A percentile compares a stretch with the other conserved stretches of the same genome.
Conservation (phyloP, 805 yeast genomes). For the Maudiozyma saulgeensis region DNA sequence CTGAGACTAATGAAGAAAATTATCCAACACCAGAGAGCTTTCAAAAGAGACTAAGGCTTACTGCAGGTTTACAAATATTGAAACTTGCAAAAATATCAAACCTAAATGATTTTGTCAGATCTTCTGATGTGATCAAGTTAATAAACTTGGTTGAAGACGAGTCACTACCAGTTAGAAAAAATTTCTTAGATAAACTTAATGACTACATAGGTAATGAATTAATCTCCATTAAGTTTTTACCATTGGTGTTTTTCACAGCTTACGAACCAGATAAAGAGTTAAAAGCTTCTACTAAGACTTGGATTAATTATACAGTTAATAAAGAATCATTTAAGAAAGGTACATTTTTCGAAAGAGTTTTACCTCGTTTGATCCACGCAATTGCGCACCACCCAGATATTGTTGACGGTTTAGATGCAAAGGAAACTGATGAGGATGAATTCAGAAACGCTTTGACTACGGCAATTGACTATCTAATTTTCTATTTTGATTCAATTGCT, state of each 20-base stretch:
- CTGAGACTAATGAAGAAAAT: conserved; percentile 31
- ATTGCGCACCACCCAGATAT: conserved; percentile 56
- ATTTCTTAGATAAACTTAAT: conserved; percentile 43
- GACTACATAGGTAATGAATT: conserved; percentile 39
- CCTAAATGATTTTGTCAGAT: conserved; percentile 44
- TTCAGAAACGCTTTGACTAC: conserved; percentile 39
- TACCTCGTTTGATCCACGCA: conserved; percentile 58
- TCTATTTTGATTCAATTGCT: conserved; percentile 51
- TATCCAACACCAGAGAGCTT: conserved; percentile 55
- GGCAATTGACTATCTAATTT: conserved; percentile 51
- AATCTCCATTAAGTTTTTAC: conserved; percentile 57
- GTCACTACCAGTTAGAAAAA: conserved; percentile 43
- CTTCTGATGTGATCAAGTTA: conserved; percentile 43
- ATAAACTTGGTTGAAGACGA: conserved; percentile 61
- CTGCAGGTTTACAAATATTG: conserved; percentile 57
- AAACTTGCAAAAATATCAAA: conserved; percentile 50
- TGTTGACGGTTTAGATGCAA: conserved; percentile 41
- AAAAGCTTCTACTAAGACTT: conserved; percentile 45
- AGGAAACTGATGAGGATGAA: conserved; percentile 23
- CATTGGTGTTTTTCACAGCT: conserved; percentile 63
- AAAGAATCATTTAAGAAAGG: conserved; percentile 30
- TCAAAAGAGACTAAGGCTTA: conserved; percentile 53
- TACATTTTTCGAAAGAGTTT: conserved; percentile 52
- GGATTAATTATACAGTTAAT: conserved; percentile 56
- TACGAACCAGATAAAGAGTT: conserved; percentile 56